phyloP scores from a whole-genome alignment of 345 rosid genomes.

The Eucalyptus viminalis region DNA sequence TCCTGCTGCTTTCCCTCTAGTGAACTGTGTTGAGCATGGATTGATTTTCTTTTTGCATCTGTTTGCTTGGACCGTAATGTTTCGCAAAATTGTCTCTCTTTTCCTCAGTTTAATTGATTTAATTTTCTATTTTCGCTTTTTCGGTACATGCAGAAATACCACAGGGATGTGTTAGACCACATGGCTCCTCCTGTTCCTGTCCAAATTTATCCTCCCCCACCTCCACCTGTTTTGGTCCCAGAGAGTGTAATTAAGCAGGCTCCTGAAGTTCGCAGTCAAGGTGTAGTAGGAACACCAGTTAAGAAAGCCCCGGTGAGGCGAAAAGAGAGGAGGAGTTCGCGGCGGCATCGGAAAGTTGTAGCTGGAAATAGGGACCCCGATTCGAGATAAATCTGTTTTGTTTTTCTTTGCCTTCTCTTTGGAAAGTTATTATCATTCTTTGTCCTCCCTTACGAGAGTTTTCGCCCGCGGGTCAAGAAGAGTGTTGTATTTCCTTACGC shows the following conservation, averaged over 20 bases:
- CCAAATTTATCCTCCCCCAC: slow-evolving; percentile 26
- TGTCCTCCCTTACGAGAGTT: not conserved
- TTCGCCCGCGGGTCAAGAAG: not conserved
- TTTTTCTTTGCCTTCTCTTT: not conserved
- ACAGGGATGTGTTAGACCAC: slow-evolving; percentile 41
- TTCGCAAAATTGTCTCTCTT: not conserved
- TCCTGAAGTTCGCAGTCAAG: slow-evolving; percentile 15
- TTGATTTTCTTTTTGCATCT: not conserved
- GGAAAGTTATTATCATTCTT: not conserved
- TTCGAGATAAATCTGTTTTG: not conserved
- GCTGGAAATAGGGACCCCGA: slow-evolving; percentile 16
- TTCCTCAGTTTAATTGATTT: not conserved
- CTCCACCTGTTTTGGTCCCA: slow-evolving; percentile 12
- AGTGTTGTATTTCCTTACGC: not conserved
- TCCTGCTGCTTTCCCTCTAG: not conserved
- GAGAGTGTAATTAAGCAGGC: slow-evolving; percentile 11
- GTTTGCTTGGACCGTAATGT: not conserved
- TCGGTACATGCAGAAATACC: slow-evolving; percentile 55
- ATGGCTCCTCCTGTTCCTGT: slow-evolving; percentile 17
- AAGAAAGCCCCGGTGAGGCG: slow-evolving; percentile 35
- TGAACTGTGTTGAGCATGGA: not conserved
- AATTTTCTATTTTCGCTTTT: not conserved
- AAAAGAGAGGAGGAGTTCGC: slow-evolving; percentile 43
- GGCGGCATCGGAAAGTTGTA: slow-evolving; percentile 57
- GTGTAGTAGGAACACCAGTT: slow-evolving; percentile 1